Evolutionary conservation across 2,329 filamentous ascomycete species (phyloP), one percentile per base, ranked within the genome.

Genomic region (Tolypocladium tropicale): DNA sequence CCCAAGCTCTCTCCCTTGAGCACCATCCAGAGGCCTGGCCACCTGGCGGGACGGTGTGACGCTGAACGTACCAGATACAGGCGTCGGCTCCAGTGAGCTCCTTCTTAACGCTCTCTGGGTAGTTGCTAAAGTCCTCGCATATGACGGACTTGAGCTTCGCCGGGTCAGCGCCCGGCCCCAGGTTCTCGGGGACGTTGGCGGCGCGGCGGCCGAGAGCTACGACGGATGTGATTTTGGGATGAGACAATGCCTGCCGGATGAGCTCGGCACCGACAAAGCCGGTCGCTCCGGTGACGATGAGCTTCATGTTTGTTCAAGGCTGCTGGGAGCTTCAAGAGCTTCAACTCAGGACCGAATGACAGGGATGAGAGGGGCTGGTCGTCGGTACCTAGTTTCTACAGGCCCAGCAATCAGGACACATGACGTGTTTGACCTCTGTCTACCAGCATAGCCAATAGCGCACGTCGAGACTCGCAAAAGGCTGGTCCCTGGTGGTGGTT

Each of bases 261-360:
- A 79, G 57, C 54, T 78, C 76, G 37, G 61, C 68, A 39, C 65
- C 76, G 2, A 78, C 66, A 43, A 70, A 74, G 54, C 75, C 75
- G 0, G 70, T 75, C 4, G 73, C 70, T 2, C 75, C 75, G 12
- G 69, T 64, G 18, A 77, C 62, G 28, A 77, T 68, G 43, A 77
- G 62, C 58, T 76, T 78, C 74, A 77, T 77, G 49, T 61, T 23
- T 59, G n/a, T 67, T 32, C 25, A 32, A 37, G 37, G 9, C n/a
- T n/a, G n/a, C n/a, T n/a, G n/a, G n/a, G n/a, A n/a, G n/a, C n/a
- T n/a, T n/a, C n/a, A n/a, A n/a, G n/a, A n/a, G n/a, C n/a, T n/a
- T n/a, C n/a, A n/a, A n/a, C n/a, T n/a, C n/a, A n/a, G n/a, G n/a
- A n/a, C n/a, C n/a, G n/a, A n/a, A n/a, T n/a, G n/a, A n/a, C 16